Evolutionary conservation across 2,329 filamentous ascomycete genomes (phyloP).

Genomic region (Cordyceps militaris): DNA sequence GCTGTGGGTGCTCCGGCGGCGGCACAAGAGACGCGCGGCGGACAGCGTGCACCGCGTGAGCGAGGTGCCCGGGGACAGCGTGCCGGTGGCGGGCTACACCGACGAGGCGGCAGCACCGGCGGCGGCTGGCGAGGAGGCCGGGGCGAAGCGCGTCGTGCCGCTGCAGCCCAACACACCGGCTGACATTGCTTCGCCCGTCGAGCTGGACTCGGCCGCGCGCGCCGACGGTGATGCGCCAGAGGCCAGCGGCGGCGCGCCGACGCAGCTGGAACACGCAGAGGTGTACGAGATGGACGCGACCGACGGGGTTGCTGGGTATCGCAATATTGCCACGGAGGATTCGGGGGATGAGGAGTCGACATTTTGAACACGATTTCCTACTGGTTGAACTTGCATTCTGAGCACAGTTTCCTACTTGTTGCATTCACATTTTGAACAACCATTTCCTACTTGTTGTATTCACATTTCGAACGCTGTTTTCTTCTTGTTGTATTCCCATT

Average conservation of each 20-base stretch:
- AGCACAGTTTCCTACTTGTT: too few relatives aligned
- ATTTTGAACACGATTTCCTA: too few relatives aligned
- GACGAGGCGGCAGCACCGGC: slow-evolving; percentile 23
- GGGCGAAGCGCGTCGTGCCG: slow-evolving; percentile 36
- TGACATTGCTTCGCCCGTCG: slow-evolving; percentile 45
- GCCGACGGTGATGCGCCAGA: background rate
- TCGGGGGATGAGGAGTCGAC: background rate
- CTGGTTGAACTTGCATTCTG: too few relatives aligned
- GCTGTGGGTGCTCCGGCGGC: slow-evolving; percentile 38
- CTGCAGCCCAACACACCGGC: slow-evolving; percentile 38
- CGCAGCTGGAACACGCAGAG: background rate
- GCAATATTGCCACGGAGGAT: background rate
- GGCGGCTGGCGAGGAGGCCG: too few relatives aligned
- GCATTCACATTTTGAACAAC: too few relatives aligned
- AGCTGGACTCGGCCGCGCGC: slow-evolving; percentile 39
- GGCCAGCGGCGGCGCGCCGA: background rate
- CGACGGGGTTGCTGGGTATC: background rate
- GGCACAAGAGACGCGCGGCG: slow-evolving; percentile 19
- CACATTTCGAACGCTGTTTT: too few relatives aligned
- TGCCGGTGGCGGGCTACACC: slow-evolving; percentile 32
- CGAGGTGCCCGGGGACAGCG: background rate
- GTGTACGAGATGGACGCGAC: background rate
- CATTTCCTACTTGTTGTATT: too few relatives aligned
- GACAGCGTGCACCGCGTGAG: slow-evolving; percentile 14
- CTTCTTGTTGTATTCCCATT: too few relatives aligned